phyloP scores from a whole-genome alignment of 2,329 filamentous ascomycete genomes.

The Colletotrichum sidae region DNA sequence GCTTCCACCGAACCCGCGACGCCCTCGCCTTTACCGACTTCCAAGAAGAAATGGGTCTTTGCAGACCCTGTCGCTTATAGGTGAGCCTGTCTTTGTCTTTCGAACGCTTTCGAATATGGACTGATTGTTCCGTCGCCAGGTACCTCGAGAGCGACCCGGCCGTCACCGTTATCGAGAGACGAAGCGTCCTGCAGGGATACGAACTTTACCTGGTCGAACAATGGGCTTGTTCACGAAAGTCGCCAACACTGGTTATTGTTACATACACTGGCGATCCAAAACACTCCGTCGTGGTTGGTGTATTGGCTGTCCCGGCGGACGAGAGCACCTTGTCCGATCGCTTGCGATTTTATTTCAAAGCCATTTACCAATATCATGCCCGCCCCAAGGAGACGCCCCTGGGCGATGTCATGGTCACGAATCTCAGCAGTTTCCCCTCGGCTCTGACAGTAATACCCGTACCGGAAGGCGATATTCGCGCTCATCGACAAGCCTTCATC shows the following conservation, averaged over 20 bases:
- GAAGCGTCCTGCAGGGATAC: constrained; percentile 80
- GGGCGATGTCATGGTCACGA: constrained; percentile 93
- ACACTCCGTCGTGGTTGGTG: constrained; percentile 81
- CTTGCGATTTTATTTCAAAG: constrained; percentile 86
- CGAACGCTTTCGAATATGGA: not conserved
- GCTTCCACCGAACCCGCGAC: constrained; percentile 27
- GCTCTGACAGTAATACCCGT: constrained; percentile 92
- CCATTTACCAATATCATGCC: constrained; percentile 86
- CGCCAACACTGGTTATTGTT: constrained; percentile 91
- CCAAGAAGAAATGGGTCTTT: constrained; percentile 63
- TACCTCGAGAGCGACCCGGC: constrained; percentile 89
- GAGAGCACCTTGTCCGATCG: constrained; percentile 83
- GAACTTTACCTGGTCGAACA: constrained; percentile 96
- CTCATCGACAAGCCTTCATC: constrained; percentile 85
- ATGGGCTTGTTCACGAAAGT: constrained; percentile 92
- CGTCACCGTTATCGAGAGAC: constrained; percentile 80
- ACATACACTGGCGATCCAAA: constrained; percentile 91
- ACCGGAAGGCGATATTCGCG: constrained; percentile 85
- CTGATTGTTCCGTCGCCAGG: constrained; percentile 48
- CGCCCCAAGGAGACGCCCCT: constrained; percentile 83
- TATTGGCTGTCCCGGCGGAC: constrained; percentile 85
- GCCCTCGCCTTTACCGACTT: constrained; percentile 41
- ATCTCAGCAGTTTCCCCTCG: constrained; percentile 91
- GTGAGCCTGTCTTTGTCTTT: constrained; percentile 46
- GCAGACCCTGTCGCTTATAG: constrained; percentile 69